Conservation (phyloP, 345 rosid genomes). For the Bruguiera gymnorhiza region DNA sequence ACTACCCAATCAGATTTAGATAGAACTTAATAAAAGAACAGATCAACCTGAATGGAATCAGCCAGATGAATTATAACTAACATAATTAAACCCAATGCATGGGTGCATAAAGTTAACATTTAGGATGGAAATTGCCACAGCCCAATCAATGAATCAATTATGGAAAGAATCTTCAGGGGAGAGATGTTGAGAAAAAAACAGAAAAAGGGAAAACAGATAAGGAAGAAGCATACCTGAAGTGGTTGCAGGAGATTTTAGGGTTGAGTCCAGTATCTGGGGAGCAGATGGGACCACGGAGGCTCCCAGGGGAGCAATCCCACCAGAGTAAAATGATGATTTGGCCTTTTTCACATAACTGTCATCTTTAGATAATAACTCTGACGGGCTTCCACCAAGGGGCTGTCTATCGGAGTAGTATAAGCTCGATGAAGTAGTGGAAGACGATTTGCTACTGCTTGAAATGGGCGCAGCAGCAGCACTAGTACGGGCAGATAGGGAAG, state of each 20-base stretch:
- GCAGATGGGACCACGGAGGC: conserved; percentile 27
- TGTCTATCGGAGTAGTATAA: conserved; percentile 33
- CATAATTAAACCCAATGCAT: neutral
- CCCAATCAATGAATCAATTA: too few relatives aligned
- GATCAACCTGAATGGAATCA: neutral
- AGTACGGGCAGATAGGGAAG: conserved; percentile 10
- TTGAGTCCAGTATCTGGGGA: conserved; percentile 55
- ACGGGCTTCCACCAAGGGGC: neutral
- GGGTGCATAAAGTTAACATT: too few relatives aligned
- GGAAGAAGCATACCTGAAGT: conserved; percentile 45
- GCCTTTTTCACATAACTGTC: conserved; percentile 64
- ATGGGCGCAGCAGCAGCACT: neutral
- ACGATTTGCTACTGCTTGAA: conserved; percentile 12
- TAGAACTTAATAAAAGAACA: neutral
- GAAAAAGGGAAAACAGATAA: neutral
- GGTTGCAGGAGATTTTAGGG: conserved; percentile 41
- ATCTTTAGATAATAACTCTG: conserved; percentile 53
- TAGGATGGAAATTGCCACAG: neutral
- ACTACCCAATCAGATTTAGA: conserved; percentile 1
- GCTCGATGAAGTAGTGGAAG: conserved; percentile 19
- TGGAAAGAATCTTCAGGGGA: too few relatives aligned
- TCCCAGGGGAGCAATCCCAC: conserved; percentile 22
- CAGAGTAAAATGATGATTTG: conserved; percentile 50
- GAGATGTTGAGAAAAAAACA: neutral
- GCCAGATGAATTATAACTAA: neutral